Base-by-base conservation (phyloP, 805 yeast genomes). In the Candida orba region DNA sequence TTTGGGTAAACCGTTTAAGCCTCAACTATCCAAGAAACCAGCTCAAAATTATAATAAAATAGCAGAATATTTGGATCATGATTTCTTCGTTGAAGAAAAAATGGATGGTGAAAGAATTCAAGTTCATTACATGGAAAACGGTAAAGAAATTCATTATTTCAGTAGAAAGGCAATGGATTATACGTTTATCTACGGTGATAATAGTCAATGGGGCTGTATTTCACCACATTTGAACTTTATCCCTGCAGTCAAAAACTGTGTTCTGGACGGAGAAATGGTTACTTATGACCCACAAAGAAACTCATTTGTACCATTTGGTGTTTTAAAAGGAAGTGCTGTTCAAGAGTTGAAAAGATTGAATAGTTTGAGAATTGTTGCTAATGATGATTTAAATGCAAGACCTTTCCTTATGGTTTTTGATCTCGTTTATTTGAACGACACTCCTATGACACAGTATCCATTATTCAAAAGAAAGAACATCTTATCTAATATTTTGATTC, bases 101-200 rank as follows among this genome's bases (percentile, higher is more conserved):
- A 73, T 89, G 65, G 97, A 91, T 62, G 99, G 98, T 3, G 97
- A 91, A 60, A 66, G 99, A 51, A 78, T 87, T 53, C 81, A 86
- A 42, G 51, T 89, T 37, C 99, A 91, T 59, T 76, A 79, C 65
- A 45, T 46, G 30, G 64, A 76, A 8, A 58, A 58, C 45, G 81
- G 75, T 10, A 53, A 55, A 33, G 47, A 45, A 30, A 53, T 60
- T n/a, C 56, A 52, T 36, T 57, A 52, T 25, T 61, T 64, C 64
- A 79, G 86, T 41, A 70, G 95, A 52, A 73, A 79, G 38, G 84
- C 84, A 8, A 78, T 77, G 41, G 95, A 89, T 52, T 86, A 79
- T 54, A 78, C 95, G 0, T 62, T 72, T 43, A 63, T 81, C 12
- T 90, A 86, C 56, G 95, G 95, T 1, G 64, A 62, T 13, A 67